phyloP scores from a whole-genome alignment of 176 grass and related monocot genomes.

The Phragmites australis region DNA sequence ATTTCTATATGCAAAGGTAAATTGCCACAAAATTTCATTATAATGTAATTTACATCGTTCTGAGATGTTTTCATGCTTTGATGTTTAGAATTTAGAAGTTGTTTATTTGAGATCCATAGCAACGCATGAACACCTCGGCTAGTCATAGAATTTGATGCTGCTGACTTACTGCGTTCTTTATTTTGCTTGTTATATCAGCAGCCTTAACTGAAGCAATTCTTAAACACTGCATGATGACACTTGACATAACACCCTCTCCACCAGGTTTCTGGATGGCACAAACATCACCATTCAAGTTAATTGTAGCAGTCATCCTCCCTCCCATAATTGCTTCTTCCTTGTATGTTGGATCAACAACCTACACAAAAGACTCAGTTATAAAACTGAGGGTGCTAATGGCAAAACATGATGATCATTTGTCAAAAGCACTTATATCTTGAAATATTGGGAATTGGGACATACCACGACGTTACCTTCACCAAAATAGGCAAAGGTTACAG shows the following conservation, averaged over 20 bases:
- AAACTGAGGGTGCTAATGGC: neutral
- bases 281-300: slow-evolving; percentile 93
- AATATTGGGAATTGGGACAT: slow-evolving; percentile 42
- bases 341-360: slow-evolving; percentile 92
- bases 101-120: neutral
- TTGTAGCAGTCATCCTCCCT: slow-evolving; percentile 83
- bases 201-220: slow-evolving; percentile 82
- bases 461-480: slow-evolving; percentile 82
- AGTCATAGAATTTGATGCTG: neutral
- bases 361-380: slow-evolving; percentile 32
- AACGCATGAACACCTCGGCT: neutral
- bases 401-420: neutral
- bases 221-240: slow-evolving; percentile 89
- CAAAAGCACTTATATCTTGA: neutral
- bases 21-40: neutral
- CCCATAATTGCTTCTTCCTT: slow-evolving; percentile 97
- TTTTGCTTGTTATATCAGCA: slow-evolving; percentile 91
- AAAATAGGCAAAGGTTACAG: slow-evolving; percentile 97
- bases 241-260: slow-evolving; percentile 77
- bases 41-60: neutral
- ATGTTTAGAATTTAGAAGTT: neutral
- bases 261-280: slow-evolving; percentile 94
- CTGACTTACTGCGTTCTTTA: slow-evolving; percentile 69
- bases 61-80: neutral
- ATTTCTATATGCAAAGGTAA: neutral